Base-by-base conservation (phyloP, 1,139 yeast genomes). In the Taiozyma sp. region DNA sequence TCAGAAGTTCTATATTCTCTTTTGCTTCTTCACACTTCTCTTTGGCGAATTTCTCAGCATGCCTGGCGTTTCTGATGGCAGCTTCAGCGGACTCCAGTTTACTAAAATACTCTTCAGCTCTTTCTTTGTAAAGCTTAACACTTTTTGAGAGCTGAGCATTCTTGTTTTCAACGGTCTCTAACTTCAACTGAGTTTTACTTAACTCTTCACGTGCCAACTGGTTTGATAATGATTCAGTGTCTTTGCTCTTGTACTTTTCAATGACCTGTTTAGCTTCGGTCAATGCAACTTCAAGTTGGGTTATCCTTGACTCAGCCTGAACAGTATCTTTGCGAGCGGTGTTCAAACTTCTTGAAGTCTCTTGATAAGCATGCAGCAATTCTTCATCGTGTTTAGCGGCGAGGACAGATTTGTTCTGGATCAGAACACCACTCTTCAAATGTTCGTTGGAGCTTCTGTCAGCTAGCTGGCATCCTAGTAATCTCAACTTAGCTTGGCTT, bases 11-110 rank as follows among this genome's bases (percentile, higher is more conserved):
- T 51, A 85, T 70, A 28, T 83, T 77, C 44, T 73, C 79, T 54
- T 75, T 76, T 4, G 79, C 71, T 34, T 84, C 90, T 24, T 70
- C 68, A 52, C 84, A 71, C 58, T 89, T 91, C 41, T 72, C 71
- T 47, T 69, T 71, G 9, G 87, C 78, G 49, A 74, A 68, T 48
- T 77, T 77, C 63, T 86, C 92, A 19, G 85, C 82, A 57, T 88
- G 74, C 43, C 73, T 65, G 4, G 90, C 81, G 48, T 82, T 78
- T 46, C 78, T 73, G 2, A 87, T 81, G 2, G 90, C 86, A 47
- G 84, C 76, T 62, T 92, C 97, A 0, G 96, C 93, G 53, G 81
- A 78, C 61, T 90, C 96, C 39, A 91, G 72, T 60, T 88, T 87
- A 54, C 76, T 75, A 60, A 79, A 82, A 62, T 89, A 87, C 57